phyloP scores from a whole-genome alignment of 441 rosid species.

The Syzygium syzygioides region DNA sequence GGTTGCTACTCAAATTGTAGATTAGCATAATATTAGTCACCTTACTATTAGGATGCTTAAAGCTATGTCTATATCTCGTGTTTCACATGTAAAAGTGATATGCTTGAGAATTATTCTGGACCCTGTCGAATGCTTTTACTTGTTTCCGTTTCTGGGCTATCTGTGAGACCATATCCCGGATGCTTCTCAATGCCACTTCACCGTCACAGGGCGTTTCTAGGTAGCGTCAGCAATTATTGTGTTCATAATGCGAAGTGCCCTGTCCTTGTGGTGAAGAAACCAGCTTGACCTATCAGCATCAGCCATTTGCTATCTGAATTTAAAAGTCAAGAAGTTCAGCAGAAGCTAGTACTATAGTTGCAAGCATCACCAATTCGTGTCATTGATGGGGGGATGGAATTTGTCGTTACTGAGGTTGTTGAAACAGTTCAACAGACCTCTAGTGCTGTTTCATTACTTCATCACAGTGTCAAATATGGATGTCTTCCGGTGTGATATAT shows the following conservation, averaged over 20 bases:
- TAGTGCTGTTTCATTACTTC: not conserved
- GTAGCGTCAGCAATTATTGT: slow-evolving; percentile 9
- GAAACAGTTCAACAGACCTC: not conserved
- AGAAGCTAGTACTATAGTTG: not conserved
- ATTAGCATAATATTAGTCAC: not conserved
- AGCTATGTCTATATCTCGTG: not conserved
- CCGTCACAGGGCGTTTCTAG: not conserved
- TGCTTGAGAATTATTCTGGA: not conserved
- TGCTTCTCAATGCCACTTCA: not conserved
- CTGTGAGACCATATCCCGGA: not conserved
- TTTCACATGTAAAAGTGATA: not conserved
- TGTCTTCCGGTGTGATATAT: not conserved
- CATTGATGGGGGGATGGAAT: not conserved
- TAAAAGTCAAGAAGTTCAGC: not conserved
- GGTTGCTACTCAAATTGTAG: not conserved
- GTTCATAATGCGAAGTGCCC: slow-evolving; percentile 9
- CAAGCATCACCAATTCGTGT: not conserved
- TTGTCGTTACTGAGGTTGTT: not conserved
- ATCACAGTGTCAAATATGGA: not conserved
- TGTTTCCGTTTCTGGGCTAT: not conserved
- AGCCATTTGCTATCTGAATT: not conserved
- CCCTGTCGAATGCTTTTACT: not conserved
- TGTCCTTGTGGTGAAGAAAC: slow-evolving; percentile 5
- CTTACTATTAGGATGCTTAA: not conserved
- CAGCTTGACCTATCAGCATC: not conserved